Base-by-base conservation (phyloP, 805 yeast species). In the Yarrowia sp. region DNA sequence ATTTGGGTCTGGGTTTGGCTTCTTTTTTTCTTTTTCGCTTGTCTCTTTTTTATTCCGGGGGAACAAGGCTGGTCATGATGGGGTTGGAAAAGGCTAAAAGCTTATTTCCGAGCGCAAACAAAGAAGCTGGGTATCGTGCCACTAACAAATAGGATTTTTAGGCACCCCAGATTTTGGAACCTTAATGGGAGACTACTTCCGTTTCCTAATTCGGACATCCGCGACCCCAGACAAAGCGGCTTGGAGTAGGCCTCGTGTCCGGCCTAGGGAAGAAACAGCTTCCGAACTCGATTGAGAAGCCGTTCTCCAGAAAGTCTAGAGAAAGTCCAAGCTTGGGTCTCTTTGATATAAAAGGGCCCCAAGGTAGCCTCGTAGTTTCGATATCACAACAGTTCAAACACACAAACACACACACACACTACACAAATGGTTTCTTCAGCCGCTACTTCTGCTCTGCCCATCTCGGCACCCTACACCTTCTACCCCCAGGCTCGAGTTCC, bases 401-500 rank as follows among this genome's bases (percentile, higher is more conserved):
- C 36, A 31, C 55, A 33, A 18, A 32, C 39, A 49, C 41, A 31
- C 56, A 47, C 38, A 21, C 39, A 32, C 39, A 31, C 12, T 13
- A 46, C 36, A 46, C 51, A 27, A 39, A 51, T 51, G 58, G 58
- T 51, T 35, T 51, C 58, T 21, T 16, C 42, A 16, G 36, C 61
- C 19, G 29, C 49, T 22, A 56, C 56, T 22, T 51, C 58, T 35
- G 58, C 58, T 18, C 66, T 67, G 24, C 68, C 68, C 27, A 65
- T 65, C 49, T 65, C 70, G 19, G 67, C 70, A 7, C 65, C 67
- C 58, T 65, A 64, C 39, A 42, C 62, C 25, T 55, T 55, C 35
- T 68, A 67, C 62, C 64, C 64, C 10, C 27, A 61, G 33, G 68
- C 70, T 25, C 55, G 68, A 47, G 63, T 68, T 5, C 47, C 47